Base-by-base conservation (phyloP, 2,329 filamentous ascomycete genomes). In the Ascochyta clinopodiicola region DNA sequence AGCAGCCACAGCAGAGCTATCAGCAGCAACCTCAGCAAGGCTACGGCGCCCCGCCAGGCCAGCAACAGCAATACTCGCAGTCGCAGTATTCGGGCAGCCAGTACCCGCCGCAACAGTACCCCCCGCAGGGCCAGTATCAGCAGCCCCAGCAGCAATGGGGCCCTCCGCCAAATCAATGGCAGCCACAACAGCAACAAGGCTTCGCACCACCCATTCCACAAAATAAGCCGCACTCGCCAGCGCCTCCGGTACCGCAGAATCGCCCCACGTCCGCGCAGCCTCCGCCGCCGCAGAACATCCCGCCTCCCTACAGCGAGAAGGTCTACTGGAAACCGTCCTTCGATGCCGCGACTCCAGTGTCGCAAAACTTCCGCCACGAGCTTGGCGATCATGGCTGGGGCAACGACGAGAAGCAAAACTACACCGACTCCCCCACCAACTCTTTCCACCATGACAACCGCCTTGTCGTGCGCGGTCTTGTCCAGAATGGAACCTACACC, bases 371-470 rank as follows among this genome's bases (percentile, higher is more conserved):
- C 75, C 74, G 82, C 4, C 80, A 82, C 27, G 83, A 85, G 67
- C 76, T 82, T 31, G 84, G 84, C 25, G 79, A 78, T n/a, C 79
- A 84, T 64, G 84, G 84, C 34, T 87, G 84, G 84, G 84, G 84
- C 21, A 87, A 87, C 65, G 81, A 84, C 57, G 84, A 87, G 73
- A 74, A 83, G 44, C 79, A 87, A 70, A 81, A 83, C 72, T 87
- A 87, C 67, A 82, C 81, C 6, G 73, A 79, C 31, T 69, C 74
- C 10, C 68, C 77, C 0, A 65, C 75, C 4, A 86, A 86, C 63
- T 80, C 80, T 21, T 87, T 86, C 67, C 78, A 85, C 64, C 77
- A 77, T 12, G 78, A 84, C 50, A 77, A 78, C 24, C 78, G 79
- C 51, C 77, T 87, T 0, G 77, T 87, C 19, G 66, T 87, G 2